A percentile compares a stretch with the other conserved stretches of the same genome.
These are phyloP conservation scores for Saprolegnia diclina DNA, from an alignment of 352 stramenopile species.

Conservation along the genomic window DNA sequence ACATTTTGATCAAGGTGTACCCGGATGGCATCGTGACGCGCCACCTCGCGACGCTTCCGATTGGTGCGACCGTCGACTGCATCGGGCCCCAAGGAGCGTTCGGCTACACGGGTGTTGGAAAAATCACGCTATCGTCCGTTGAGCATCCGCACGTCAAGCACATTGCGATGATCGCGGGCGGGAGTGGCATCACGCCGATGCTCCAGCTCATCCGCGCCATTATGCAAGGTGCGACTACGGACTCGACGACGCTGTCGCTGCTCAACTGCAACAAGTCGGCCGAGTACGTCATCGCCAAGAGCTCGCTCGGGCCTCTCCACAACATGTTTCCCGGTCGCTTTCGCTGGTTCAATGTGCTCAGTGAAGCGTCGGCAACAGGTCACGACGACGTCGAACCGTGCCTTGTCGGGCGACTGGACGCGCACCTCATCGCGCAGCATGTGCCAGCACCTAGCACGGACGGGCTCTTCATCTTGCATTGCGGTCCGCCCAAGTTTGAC, in stretches of 20 bases:
- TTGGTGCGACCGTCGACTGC: slow-evolving; percentile 69
- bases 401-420: slow-evolving; percentile 44
- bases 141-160: slow-evolving; percentile 43
- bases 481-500: slow-evolving; percentile 66
- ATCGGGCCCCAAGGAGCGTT: slow-evolving; percentile 58
- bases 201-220: slow-evolving; percentile 68
- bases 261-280: slow-evolving; percentile 70
- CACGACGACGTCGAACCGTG: slow-evolving; percentile 45
- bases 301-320: slow-evolving; percentile 63
- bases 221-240: slow-evolving; percentile 50
- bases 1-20: slow-evolving; percentile 77
- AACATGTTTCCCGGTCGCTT: slow-evolving; percentile 73
- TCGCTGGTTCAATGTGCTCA: slow-evolving; percentile 61
- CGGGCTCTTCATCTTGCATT: slow-evolving; percentile 60
- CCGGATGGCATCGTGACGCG: slow-evolving; percentile 63
- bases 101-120: slow-evolving; percentile 54
- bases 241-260: slow-evolving; percentile 53
- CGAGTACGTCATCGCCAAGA: slow-evolving; percentile 59
- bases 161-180: slow-evolving; percentile 66
- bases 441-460: slow-evolving; percentile 36
- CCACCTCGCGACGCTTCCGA: slow-evolving; percentile 47
- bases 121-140: slow-evolving; percentile 35
- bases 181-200: slow-evolving; percentile 78
- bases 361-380: slow-evolving; percentile 39
- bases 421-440: slow-evolving; percentile 39